phyloP scores from a whole-genome alignment of 441 rosid genomes.

The Erysimum cheiri region DNA sequence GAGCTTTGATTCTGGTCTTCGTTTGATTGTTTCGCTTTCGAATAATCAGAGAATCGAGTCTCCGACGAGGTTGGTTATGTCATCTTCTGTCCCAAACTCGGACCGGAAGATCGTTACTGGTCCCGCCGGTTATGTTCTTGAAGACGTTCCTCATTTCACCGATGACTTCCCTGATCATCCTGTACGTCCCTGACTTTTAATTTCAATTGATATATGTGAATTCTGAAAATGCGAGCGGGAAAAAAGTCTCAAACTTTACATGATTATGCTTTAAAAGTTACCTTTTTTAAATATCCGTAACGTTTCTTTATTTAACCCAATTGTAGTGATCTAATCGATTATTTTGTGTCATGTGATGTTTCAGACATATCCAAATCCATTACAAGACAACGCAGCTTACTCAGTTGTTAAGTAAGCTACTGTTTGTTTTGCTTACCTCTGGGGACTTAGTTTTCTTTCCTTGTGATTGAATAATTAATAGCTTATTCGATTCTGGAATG shows the following conservation, averaged over 20 bases:
- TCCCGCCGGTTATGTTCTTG: slow-evolving; percentile 63
- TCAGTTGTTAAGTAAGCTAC: slow-evolving; percentile 86
- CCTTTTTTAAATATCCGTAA: slow-evolving; percentile 1
- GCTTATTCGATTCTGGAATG: slow-evolving; percentile 9
- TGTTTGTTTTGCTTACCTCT: slow-evolving; percentile 15
- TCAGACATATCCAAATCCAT: slow-evolving; percentile 79
- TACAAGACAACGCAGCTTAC: slow-evolving; percentile 88
- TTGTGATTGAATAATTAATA: slow-evolving; percentile 19
- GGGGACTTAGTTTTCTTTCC: slow-evolving; percentile 8
- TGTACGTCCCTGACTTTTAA: slow-evolving; percentile 40
- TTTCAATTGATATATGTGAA: not conserved
- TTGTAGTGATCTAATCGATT: not conserved
- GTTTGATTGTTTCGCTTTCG: slow-evolving; percentile 42
- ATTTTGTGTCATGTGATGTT: slow-evolving; percentile 35
- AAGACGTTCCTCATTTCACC: slow-evolving; percentile 74
- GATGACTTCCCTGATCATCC: slow-evolving; percentile 61
- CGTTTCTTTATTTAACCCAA: not conserved
- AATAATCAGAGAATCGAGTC: slow-evolving; percentile 33
- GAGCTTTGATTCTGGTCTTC: slow-evolving; percentile 47
- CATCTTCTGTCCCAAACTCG: slow-evolving; percentile 33
- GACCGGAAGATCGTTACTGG: slow-evolving; percentile 59
- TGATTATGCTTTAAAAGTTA: slow-evolving; percentile 12
- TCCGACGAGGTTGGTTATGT: slow-evolving; percentile 45
- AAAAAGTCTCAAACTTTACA: slow-evolving; percentile 34
- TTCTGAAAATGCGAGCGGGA: slow-evolving; percentile 36